Evolutionary conservation across 257 asterid species (phyloP).

Genomic region (Ligustrum vulgare): DNA sequence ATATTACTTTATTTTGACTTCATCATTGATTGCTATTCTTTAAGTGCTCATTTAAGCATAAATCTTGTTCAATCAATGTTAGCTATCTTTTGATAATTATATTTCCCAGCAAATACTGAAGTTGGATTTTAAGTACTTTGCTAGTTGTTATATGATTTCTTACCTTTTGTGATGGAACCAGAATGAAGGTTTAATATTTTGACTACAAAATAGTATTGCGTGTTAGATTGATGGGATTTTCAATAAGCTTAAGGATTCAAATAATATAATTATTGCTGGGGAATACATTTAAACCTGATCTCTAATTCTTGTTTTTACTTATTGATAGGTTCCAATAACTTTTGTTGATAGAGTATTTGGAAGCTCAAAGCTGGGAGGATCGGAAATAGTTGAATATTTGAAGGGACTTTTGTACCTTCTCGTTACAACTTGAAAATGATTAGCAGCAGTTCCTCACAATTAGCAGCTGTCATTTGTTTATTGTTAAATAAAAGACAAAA

Average conservation of each 20-base stretch:
- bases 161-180: too few species aligned
- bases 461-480: background rate
- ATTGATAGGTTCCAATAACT: background rate
- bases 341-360: background rate
- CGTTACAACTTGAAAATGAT: background rate
- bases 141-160: too few species aligned
- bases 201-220: background rate
- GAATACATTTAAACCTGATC: background rate
- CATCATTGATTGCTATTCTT: too few species aligned
- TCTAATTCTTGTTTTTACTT: background rate
- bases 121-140: too few species aligned
- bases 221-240: background rate
- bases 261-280: background rate
- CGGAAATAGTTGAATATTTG: background rate
- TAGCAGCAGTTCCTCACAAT: background rate
- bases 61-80: background rate
- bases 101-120: too few species aligned
- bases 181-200: background rate
- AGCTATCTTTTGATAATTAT: too few species aligned
- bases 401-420: background rate
- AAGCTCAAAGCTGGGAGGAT: background rate
- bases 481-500: background rate
- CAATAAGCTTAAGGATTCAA: background rate
- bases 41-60: too few species aligned
- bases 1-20: too few species aligned